These are phyloP conservation scores for Aspergillus candidus DNA, from an alignment of 2,329 filamentous ascomycete genomes.

Conservation along the genomic window DNA sequence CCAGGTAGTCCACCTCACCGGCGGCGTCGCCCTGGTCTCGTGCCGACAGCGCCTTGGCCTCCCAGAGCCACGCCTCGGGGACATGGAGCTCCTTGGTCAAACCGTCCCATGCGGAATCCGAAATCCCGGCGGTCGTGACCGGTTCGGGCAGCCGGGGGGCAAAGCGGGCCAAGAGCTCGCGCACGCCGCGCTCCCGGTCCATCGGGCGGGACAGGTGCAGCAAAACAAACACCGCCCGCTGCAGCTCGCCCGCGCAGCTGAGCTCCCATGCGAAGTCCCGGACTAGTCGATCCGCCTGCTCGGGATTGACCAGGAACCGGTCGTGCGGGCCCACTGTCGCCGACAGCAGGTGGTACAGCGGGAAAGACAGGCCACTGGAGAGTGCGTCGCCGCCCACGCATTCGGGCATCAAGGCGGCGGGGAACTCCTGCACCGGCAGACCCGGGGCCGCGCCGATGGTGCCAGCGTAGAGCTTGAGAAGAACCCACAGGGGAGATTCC, in stretches of 20 bases:
- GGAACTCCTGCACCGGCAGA: slow-evolving; percentile 45
- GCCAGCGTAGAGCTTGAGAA: slow-evolving; percentile 71
- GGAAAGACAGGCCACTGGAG: slow-evolving; percentile 74
- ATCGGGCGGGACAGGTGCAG: slow-evolving; percentile 62
- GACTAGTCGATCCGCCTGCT: slow-evolving; percentile 61
- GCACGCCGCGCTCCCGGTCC: slow-evolving; percentile 60
- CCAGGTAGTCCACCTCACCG: slow-evolving; percentile 70
- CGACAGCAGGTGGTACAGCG: slow-evolving; percentile 65
- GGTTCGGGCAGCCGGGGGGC: slow-evolving; percentile 58
- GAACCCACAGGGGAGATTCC: slow-evolving; percentile 79
- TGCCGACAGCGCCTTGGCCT: slow-evolving; percentile 77
- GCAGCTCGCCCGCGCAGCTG: slow-evolving; percentile 56
- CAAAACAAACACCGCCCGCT: slow-evolving; percentile 69
- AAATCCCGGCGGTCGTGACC: slow-evolving; percentile 43
- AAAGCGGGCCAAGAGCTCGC: slow-evolving; percentile 68
- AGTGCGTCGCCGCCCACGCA: slow-evolving; percentile 70
- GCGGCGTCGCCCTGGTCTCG: slow-evolving; percentile 64
- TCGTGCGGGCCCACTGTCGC: slow-evolving; percentile 40
- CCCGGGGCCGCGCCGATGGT: slow-evolving; percentile 24
- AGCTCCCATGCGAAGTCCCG: slow-evolving; percentile 53
- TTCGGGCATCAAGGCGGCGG: slow-evolving; percentile 67
- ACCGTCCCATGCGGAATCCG: slow-evolving; percentile 48
- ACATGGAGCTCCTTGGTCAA: slow-evolving; percentile 63
- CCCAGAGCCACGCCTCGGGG: slow-evolving; percentile 74
- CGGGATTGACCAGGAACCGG: slow-evolving; percentile 48